These are phyloP conservation scores for Lathyrus oleraceus DNA, from an alignment of 306 rosid species.

Conservation along the genomic window DNA sequence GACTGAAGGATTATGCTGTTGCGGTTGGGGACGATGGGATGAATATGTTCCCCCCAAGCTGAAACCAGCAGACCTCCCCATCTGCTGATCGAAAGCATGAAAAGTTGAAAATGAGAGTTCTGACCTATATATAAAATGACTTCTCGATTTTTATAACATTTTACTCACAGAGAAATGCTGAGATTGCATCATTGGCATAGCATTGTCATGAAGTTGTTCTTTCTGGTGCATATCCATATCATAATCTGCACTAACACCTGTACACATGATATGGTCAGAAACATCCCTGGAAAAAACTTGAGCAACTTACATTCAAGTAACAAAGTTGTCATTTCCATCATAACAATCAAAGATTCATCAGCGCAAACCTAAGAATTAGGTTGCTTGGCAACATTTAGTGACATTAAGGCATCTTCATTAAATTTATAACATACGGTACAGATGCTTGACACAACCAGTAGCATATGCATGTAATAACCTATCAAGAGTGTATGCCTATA, in stretches of 20 bases:
- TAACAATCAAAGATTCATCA: slow-evolving; percentile 23
- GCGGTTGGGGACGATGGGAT: slow-evolving; percentile 86
- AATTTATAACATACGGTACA: slow-evolving; percentile 8
- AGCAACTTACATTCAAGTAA: slow-evolving; percentile 24
- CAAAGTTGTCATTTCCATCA: slow-evolving; percentile 15
- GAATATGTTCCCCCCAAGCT: slow-evolving; percentile 76
- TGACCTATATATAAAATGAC: slow-evolving; percentile 14
- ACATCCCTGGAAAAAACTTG: slow-evolving; percentile 18
- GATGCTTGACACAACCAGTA: slow-evolving; percentile 18
- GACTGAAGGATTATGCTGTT: slow-evolving; percentile 80
- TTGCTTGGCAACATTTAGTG: slow-evolving; percentile 8
- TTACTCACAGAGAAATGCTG: slow-evolving; percentile 90
- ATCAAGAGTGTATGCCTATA: neutral
- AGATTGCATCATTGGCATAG: slow-evolving; percentile 89
- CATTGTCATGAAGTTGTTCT: slow-evolving; percentile 90
- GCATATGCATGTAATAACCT: neutral
- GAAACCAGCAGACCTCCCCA: slow-evolving; percentile 95
- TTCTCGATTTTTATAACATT: slow-evolving; percentile 9
- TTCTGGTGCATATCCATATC: slow-evolving; percentile 94
- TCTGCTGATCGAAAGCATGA: slow-evolving; percentile 50
- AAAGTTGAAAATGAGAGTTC: slow-evolving; percentile 24
- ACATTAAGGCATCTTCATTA: slow-evolving; percentile 23
- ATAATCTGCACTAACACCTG: slow-evolving; percentile 86
- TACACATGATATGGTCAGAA: slow-evolving; percentile 43
- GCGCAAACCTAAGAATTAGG: neutral